These are phyloP conservation scores for Mucuna pruriens DNA, from an alignment of 306 rosid genomes.

Conservation along the genomic window DNA sequence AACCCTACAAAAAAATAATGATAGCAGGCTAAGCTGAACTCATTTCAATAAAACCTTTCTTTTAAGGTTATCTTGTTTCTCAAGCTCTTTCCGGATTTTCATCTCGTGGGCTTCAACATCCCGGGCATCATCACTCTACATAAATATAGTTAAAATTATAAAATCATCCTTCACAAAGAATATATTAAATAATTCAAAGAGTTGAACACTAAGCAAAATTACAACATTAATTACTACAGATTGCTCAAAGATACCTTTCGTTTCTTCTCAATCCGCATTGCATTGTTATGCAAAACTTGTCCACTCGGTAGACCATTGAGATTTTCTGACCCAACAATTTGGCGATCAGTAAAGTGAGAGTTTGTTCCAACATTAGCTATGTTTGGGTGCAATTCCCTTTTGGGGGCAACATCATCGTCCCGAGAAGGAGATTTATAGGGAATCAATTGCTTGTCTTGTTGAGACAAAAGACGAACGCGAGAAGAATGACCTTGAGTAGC, in stretches of 20 bases:
- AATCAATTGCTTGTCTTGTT: slow-evolving; percentile 68
- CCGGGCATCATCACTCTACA: slow-evolving; percentile 76
- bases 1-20: slow-evolving; percentile 21
- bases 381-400: slow-evolving; percentile 57
- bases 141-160: slow-evolving; percentile 24
- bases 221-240: slow-evolving; percentile 27
- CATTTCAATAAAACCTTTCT: slow-evolving; percentile 69
- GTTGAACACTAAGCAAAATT: slow-evolving; percentile 22
- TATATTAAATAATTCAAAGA: slow-evolving; percentile 6
- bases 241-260: slow-evolving; percentile 69
- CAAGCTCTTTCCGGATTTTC: slow-evolving; percentile 79
- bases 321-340: slow-evolving; percentile 59
- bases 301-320: slow-evolving; percentile 56
- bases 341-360: slow-evolving; percentile 63
- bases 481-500: slow-evolving; percentile 64
- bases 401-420: slow-evolving; percentile 51
- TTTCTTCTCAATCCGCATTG: slow-evolving; percentile 67
- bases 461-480: slow-evolving; percentile 66
- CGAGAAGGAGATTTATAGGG: slow-evolving; percentile 59
- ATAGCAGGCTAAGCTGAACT: slow-evolving; percentile 23
- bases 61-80: slow-evolving; percentile 86
- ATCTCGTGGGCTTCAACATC: slow-evolving; percentile 81
- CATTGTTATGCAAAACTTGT: slow-evolving; percentile 51
- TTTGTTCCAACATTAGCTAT: slow-evolving; percentile 47
- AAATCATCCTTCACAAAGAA: slow-evolving; percentile 31